A percentile compares a stretch with the other conserved stretches of the same genome.
These are phyloP conservation scores for Lyophyllum shimeji DNA, from an alignment of 768 basidiomycete genomes.

Conservation along the genomic window DNA sequence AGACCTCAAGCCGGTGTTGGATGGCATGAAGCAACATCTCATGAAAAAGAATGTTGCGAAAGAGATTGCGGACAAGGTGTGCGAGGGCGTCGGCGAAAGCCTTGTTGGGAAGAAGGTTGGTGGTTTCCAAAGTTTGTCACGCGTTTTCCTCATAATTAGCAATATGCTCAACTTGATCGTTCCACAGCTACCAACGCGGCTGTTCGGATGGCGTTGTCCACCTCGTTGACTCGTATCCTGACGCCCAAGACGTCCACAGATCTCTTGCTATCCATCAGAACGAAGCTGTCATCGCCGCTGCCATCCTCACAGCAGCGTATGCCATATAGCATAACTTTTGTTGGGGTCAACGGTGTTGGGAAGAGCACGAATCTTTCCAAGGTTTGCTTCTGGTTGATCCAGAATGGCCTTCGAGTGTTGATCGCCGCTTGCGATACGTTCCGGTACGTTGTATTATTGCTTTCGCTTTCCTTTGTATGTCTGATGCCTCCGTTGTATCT, in stretches of 20 bases:
- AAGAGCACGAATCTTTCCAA: conserved; percentile 98
- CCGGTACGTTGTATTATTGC: conserved; percentile 46
- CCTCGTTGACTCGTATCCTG: conserved; percentile 86
- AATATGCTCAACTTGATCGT: conserved; percentile 6
- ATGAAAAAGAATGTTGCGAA: conserved; percentile 99
- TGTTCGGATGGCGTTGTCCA: conserved; percentile 80
- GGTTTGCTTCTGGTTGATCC: conserved; percentile 98
- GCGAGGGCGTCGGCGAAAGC: conserved; percentile 89
- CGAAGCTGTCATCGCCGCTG: conserved; percentile 75
- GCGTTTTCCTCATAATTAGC: conserved; percentile 6
- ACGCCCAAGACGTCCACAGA: conserved; percentile 99
- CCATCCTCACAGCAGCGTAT: conserved; percentile 73
- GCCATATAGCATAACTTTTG: conserved; percentile 94
- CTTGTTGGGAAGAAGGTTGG: conserved; percentile 91
- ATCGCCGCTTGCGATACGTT: conserved; percentile 99
- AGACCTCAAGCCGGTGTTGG: conserved; percentile 85
- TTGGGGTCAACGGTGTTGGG: conserved; percentile 98
- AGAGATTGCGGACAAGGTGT: conserved; percentile 93
- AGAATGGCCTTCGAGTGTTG: conserved; percentile 89
- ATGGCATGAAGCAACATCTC: conserved; percentile 95
- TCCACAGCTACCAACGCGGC: conserved; percentile 78
- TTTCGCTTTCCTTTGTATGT: conserved; percentile 1
- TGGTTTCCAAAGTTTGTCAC: conserved; percentile 76
- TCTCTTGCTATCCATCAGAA: conserved; percentile 87
- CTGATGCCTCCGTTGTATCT: background rate